phyloP scores from a whole-genome alignment of 2,329 filamentous ascomycete genomes.

The Aspergillus puulaauensis region DNA sequence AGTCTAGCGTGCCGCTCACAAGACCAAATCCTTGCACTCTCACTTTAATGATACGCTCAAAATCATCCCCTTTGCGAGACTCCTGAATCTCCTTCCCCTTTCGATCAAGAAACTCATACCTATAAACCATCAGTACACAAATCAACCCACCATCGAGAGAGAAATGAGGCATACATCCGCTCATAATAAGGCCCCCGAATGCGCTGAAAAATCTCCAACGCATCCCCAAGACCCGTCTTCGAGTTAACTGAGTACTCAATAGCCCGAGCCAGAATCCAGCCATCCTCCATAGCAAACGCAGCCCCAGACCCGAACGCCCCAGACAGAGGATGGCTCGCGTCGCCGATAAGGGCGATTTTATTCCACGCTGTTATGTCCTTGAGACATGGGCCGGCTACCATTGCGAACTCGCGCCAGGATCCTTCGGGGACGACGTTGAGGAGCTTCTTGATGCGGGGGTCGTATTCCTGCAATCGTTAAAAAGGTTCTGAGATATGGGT shows the following conservation, averaged over 20 bases:
- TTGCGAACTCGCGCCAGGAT: constrained; percentile 3
- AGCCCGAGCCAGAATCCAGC: constrained; percentile 7
- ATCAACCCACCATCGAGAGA: too few relatives aligned
- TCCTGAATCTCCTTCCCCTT: not conserved
- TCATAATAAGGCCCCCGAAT: constrained; percentile 2
- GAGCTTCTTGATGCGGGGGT: not conserved
- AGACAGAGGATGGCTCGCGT: constrained; percentile 6
- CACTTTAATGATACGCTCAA: not conserved
- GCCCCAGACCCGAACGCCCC: constrained; percentile 7
- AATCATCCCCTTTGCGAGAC: not conserved
- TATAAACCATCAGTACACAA: not conserved
- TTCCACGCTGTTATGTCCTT: not conserved
- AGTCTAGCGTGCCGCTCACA: not conserved
- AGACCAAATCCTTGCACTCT: not conserved
- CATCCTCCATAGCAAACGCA: constrained; percentile 8
- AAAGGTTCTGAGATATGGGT: not conserved
- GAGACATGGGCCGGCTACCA: not conserved
- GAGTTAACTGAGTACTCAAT: not conserved
- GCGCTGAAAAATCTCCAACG: not conserved
- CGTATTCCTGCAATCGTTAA: not conserved
- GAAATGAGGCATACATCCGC: not conserved
- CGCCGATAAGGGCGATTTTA: constrained; percentile 1
- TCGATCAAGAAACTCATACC: not conserved
- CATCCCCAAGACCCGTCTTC: not conserved
- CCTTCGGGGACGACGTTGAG: not conserved